Conservation (phyloP, 768 basidiomycete genomes). For the Lentinula lateritia region DNA sequence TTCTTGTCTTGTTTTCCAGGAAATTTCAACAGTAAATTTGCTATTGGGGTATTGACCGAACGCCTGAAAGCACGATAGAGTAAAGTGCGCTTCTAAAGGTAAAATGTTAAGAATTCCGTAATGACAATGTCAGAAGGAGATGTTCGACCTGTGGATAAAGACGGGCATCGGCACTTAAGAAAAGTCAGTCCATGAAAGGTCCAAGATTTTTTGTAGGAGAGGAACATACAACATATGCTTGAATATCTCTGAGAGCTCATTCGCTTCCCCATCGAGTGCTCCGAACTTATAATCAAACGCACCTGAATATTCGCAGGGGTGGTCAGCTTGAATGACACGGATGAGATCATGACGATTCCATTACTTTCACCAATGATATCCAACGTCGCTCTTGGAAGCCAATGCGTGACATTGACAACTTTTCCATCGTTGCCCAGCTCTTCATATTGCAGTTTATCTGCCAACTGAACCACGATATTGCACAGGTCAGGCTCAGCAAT, state of each 20-base stretch:
- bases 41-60: neutral
- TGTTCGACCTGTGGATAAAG: neutral
- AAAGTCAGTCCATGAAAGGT: neutral
- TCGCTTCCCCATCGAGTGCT: constrained; percentile 11
- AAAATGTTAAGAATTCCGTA: neutral
- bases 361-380: constrained; percentile 23
- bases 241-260: constrained; percentile 13
- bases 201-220: constrained; percentile 2
- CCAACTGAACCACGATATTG: constrained; percentile 11
- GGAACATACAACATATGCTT: constrained; percentile 12
- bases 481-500: neutral
- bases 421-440: constrained; percentile 7
- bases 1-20: neutral
- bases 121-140: neutral
- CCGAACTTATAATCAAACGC: constrained; percentile 20
- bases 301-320: constrained; percentile 3
- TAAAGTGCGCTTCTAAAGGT: neutral
- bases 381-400: constrained; percentile 18
- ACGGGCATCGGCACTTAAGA: neutral
- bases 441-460: constrained; percentile 16
- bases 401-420: constrained; percentile 14
- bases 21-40: neutral
- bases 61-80: neutral
- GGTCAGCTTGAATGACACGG: neutral
- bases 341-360: neutral